Conservation (phyloP, 306 rosid species). For the Carpinus viminea region DNA sequence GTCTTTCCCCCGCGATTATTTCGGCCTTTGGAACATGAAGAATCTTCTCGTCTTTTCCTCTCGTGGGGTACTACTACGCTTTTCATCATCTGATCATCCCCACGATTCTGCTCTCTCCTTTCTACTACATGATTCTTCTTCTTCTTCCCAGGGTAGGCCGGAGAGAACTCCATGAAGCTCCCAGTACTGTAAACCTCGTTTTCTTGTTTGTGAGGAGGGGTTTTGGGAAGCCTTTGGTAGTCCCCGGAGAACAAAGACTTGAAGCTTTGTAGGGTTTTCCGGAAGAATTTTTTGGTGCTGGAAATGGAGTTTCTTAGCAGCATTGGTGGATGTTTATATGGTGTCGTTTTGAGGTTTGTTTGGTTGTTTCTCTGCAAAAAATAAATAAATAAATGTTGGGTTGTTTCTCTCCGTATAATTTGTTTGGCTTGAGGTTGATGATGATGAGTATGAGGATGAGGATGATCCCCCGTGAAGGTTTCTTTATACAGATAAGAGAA, state of each 20-base stretch:
- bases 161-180: slow-evolving; percentile 23
- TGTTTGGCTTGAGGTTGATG: slow-evolving; percentile 35
- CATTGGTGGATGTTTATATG: slow-evolving; percentile 40
- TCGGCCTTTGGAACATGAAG: slow-evolving; percentile 6
- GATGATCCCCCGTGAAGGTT: slow-evolving; percentile 30
- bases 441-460: background rate
- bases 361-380: slow-evolving; percentile 25
- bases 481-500: slow-evolving; percentile 44
- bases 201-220: slow-evolving; percentile 42
- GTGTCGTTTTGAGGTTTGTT: slow-evolving; percentile 12
- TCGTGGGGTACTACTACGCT: slow-evolving; percentile 9
- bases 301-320: slow-evolving; percentile 65
- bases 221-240: slow-evolving; percentile 74
- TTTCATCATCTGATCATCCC: slow-evolving; percentile 3
- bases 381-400: background rate
- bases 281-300: slow-evolving; percentile 74
- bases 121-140: slow-evolving; percentile 27
- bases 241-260: slow-evolving; percentile 62
- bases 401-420: background rate
- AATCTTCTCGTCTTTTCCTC: slow-evolving; percentile 33
- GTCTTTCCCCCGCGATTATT: slow-evolving; percentile 25
- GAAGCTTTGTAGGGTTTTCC: slow-evolving; percentile 61
- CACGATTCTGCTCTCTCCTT: slow-evolving; percentile 30
- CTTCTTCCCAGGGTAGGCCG: slow-evolving; percentile 19
- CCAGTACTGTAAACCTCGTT: slow-evolving; percentile 28